A percentile compares a stretch with the other conserved stretches of the same genome.
These are phyloP conservation scores for Colletotrichum tropicale DNA, from an alignment of 2,329 filamentous ascomycete species.

Conservation along the genomic window DNA sequence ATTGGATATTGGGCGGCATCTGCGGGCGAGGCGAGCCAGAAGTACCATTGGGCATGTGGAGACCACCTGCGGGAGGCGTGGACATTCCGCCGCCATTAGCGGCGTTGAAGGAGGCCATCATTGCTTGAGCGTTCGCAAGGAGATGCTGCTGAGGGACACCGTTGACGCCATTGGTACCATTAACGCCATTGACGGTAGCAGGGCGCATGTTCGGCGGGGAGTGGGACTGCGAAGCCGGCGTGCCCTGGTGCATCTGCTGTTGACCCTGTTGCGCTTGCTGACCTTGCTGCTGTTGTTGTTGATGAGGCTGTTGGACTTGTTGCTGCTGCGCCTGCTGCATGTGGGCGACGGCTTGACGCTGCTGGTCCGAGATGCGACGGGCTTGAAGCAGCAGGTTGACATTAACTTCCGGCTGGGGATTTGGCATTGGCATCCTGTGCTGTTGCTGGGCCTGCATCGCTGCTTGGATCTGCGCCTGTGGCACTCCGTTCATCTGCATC, in stretches of 20 bases:
- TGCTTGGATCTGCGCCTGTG: conserved; percentile 73
- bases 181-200: conserved; percentile 31
- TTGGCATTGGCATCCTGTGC: conserved; percentile 62
- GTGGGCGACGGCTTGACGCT: conserved; percentile 53
- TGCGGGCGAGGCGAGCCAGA: conserved; percentile 52
- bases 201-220: conserved; percentile 48
- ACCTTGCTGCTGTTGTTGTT: conserved; percentile 40
- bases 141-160: conserved; percentile 57
- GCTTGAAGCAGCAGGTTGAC: conserved; percentile 65
- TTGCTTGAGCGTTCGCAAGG: conserved; percentile 55
- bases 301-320: conserved; percentile 52
- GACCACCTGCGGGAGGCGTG: conserved; percentile 46
- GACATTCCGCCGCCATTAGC: conserved; percentile 47
- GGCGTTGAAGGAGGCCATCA: conserved; percentile 55
- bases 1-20: conserved; percentile 50
- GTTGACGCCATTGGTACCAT: conserved; percentile 46
- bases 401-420: conserved; percentile 55
- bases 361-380: conserved; percentile 70
- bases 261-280: conserved; percentile 43
- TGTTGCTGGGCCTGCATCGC: conserved; percentile 51
- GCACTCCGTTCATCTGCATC: conserved; percentile 67
- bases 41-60: conserved; percentile 51
- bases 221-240: conserved; percentile 31
- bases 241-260: conserved; percentile 30
- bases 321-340: conserved; percentile 38